Base-by-base conservation (phyloP, 306 rosid species). In the Lupinus albus region DNA sequence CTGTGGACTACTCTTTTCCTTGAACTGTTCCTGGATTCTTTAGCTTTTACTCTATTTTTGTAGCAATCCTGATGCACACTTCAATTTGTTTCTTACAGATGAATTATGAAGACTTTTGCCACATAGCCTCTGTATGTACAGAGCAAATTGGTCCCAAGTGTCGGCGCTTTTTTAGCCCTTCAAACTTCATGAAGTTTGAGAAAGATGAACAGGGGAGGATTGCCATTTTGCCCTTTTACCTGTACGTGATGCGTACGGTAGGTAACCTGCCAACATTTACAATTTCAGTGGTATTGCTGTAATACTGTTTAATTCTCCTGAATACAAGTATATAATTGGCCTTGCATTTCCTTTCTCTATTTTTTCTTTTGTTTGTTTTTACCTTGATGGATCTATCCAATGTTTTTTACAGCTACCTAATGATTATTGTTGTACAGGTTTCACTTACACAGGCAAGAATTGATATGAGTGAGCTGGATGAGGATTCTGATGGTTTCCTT, bases 21-120 rank as follows among this genome's bases (percentile, higher is more conserved):
- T 52, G 46, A 72, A 53, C 17, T 51, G 15, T 25, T 17, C 57
- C 53, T 38, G 55, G 12, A 57, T 66, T 71, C 15, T 72, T 42
- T 61, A 56, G 48, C 39, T 73, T 44, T 73, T 41, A 46, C 68
- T 58, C 49, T 45, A 32, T 49, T 77, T 47, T 57, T 33, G 16
- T 35, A 16, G 11, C 60, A 59, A 63, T 75, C 70, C 77, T 76
- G 8, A 67, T 51, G 55, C 64, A 57, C 32, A 56, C 68, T 54
- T 80, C 20, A 45, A 39, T 68, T 79, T 81, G 47, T 82, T 68
- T 81, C 72, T 56, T 72, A 21, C 65, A 94, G 99, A 94, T 94
- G 99, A 94, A 94, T 81, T 94, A 94, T 76, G 99, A 94, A 82
- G 97, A 94, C 70, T 94, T 94, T 80, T 94, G 99, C 86, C 99